Evolutionary conservation across 208 protist species (phyloP), one percentile per base, ranked within the genome.

Genomic region (Blechomonas ayalai): DNA sequence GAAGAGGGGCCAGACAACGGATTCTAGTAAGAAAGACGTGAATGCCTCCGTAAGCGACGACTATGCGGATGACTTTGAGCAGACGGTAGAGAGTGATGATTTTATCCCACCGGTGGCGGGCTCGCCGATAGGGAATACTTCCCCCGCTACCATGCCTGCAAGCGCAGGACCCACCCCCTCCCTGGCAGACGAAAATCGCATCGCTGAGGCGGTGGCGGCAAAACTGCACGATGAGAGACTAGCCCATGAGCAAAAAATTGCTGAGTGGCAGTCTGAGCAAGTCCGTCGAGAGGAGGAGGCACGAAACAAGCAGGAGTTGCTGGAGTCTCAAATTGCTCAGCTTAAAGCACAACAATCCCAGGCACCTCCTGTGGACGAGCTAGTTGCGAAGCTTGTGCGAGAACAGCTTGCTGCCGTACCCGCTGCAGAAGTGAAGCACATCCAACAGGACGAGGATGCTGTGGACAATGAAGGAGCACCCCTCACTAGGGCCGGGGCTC

Each of bases 41-140:
- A n/a, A n/a, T n/a, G 44, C 15, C 23, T 55, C 38, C 34, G 34
- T 46, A 8, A 52, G 52, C 24, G 32, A 72, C 19, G 41, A 56
- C 22, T 45, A 47, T 37, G 52, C 57, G 25, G 50, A 69, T 28
- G 56, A 53, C 22, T 44, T 56, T 60, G 67, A 65, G 1, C 41
- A 69, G n/a, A 15, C 40, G 10, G 44, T 16, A 3, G 72, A 78
- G 25, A 82, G 73, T 32, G 75, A 79, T 41, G 74, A 88, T 43
- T 66, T 73, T 39, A 62, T 73, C 62, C 35, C 56, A 32, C 24
- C 47, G 32, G 34, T 52, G 37, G 41, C 58, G 7, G 49, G 55
- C 6, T 23, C 32, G 38, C 54, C 7, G 37, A 66, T 26, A 18
- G 12, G 27, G 44, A 6, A 26, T 33, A 19, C 28, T 28, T 10